Conservation (phyloP, 306 rosid genomes). For the Glycine latifolia region DNA sequence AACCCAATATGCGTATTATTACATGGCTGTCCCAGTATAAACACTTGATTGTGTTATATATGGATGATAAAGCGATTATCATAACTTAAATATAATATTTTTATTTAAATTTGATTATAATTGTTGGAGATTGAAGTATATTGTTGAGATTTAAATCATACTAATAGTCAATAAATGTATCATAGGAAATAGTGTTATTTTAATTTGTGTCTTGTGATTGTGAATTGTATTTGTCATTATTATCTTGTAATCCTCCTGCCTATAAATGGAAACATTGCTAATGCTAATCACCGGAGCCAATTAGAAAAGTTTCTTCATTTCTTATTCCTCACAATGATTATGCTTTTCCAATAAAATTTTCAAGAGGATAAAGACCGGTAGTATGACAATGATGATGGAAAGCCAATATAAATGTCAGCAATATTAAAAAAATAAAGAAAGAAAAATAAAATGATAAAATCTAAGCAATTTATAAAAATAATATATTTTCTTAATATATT, state of each 20-base stretch:
- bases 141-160: neutral
- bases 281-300: neutral
- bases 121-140: neutral
- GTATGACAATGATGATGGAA: neutral
- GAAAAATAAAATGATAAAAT: neutral
- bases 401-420: neutral
- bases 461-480: neutral
- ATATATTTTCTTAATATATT: neutral
- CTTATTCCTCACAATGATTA: neutral
- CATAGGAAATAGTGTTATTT: neutral
- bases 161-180: neutral
- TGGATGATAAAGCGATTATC: neutral
- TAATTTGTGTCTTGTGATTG: neutral
- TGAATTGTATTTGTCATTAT: neutral
- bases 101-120: neutral
- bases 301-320: neutral
- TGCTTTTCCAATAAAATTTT: neutral
- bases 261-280: neutral
- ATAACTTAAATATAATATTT: neutral
- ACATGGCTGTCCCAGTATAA: neutral
- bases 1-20: neutral
- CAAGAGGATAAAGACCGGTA: neutral
- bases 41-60: neutral
- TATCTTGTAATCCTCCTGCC: neutral
- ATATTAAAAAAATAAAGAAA: neutral